Percentiles rank a stretch among this genome's conserved stretches.
These are phyloP conservation scores for Ophiocytium majus DNA, from an alignment of 352 stramenopile genomes.

Conservation along the genomic window DNA sequence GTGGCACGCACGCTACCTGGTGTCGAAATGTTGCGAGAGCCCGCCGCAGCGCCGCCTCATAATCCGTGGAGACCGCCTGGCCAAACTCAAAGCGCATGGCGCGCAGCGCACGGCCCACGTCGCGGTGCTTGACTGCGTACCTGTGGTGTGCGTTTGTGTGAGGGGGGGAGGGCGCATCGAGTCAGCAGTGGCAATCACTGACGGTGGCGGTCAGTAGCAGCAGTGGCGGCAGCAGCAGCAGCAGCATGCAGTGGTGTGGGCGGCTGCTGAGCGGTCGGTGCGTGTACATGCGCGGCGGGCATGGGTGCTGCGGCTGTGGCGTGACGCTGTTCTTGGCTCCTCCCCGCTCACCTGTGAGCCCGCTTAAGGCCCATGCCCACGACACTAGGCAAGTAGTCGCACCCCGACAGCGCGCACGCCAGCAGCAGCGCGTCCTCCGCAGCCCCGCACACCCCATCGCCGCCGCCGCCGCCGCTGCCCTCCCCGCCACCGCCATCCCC, in stretches of 20 bases:
- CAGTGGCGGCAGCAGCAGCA: no score
- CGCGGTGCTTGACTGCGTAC: slow-evolving; percentile 9
- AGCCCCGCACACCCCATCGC: not conserved
- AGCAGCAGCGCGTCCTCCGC: slow-evolving; percentile 49
- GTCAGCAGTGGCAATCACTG: no score
- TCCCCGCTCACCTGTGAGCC: slow-evolving; percentile 50
- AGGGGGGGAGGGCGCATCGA: no score
- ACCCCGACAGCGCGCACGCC: slow-evolving; percentile 53
- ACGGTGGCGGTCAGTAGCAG: no score
- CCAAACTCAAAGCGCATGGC: slow-evolving; percentile 44
- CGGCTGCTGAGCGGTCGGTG: no score
- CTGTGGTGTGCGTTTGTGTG: no score
- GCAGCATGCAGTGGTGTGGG: no score
- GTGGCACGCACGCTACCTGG: slow-evolving; percentile 40
- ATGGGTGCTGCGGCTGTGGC: no score
- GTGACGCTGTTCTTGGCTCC: no score
- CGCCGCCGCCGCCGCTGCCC: not conserved
- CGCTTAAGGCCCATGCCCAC: slow-evolving; percentile 54
- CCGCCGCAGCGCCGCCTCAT: slow-evolving; percentile 42
- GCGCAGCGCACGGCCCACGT: slow-evolving; percentile 2
- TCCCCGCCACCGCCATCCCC: not conserved
- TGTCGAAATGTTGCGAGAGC: slow-evolving; percentile 55
- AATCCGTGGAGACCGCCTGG: slow-evolving; percentile 32
- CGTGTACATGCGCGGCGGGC: no score
- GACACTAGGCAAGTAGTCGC: slow-evolving; percentile 55